Conservation (phyloP, 139 green algal genomes). For the Coelastrella sp. region DNA sequence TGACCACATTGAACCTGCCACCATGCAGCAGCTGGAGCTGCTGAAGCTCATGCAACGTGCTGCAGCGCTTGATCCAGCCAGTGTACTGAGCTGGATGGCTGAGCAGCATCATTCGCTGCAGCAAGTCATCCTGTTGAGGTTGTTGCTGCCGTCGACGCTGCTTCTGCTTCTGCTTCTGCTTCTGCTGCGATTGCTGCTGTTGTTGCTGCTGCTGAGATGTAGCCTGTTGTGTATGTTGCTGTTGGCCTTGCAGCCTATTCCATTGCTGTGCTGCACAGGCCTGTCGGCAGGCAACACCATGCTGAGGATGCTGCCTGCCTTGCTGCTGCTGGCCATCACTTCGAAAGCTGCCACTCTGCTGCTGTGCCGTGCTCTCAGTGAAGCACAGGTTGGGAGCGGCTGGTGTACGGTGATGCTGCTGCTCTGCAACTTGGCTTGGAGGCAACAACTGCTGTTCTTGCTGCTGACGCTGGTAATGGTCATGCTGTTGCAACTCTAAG, state of each 20-base stretch:
- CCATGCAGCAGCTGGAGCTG: constrained; percentile 32
- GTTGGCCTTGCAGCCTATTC: not conserved
- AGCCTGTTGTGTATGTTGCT: constrained; percentile 8
- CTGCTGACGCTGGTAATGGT: constrained; percentile 30
- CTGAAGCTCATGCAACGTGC: constrained; percentile 24
- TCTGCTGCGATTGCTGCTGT: constrained; percentile 8
- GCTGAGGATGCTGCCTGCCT: not conserved
- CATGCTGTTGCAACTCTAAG: not conserved
- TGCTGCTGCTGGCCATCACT: too few species aligned
- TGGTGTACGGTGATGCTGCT: not conserved
- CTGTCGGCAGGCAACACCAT: not conserved
- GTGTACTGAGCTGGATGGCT: constrained; percentile 22
- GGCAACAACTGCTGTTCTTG: not conserved
- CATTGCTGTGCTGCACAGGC: not conserved
- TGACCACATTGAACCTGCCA: constrained; percentile 47
- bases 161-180: not conserved
- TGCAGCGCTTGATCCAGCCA: constrained; percentile 18
- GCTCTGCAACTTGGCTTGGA: not conserved
- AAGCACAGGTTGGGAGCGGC: not conserved
- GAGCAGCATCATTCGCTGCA: not conserved
- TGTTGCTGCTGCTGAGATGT: not conserved
- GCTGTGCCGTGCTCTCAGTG: not conserved
- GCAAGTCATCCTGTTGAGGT: not conserved
- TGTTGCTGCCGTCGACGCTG: constrained; percentile 1
- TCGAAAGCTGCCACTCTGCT: not conserved